phyloP scores from a whole-genome alignment of 768 basidiomycete species.

The Pisolithus tinctorius region DNA sequence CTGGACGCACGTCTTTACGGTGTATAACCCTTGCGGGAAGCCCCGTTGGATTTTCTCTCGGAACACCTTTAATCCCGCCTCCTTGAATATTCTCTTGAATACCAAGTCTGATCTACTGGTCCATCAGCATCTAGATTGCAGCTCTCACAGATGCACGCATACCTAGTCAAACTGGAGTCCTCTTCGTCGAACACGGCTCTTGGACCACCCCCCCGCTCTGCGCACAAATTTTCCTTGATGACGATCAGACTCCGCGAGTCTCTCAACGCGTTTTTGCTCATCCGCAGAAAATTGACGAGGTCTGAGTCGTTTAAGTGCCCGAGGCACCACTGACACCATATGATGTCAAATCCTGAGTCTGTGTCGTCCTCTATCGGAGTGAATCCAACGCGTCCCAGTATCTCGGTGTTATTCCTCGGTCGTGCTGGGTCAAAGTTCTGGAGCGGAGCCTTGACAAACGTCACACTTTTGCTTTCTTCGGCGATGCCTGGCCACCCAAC shows the following conservation, averaged over 20 bases:
- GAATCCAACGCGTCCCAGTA: conserved; percentile 65
- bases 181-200: conserved; percentile 67
- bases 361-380: conserved; percentile 47
- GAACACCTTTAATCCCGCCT: conserved; percentile 67
- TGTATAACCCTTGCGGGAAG: conserved; percentile 73
- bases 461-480: conserved; percentile 60
- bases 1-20: conserved; percentile 72
- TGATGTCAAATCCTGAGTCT: conserved; percentile 72
- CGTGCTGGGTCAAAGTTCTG: conserved; percentile 73
- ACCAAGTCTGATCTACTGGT: conserved; percentile 66
- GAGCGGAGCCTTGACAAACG: conserved; percentile 72
- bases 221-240: conserved; percentile 88
- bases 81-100: conserved; percentile 70
- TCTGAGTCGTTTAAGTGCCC: conserved; percentile 77
- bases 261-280: conserved; percentile 44
- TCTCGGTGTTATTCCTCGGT: conserved; percentile 30
- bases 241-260: conserved; percentile 56
- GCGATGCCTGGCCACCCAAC: conserved; percentile 62
- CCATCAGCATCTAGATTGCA: conserved; percentile 3
- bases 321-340: conserved; percentile 98
- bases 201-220: conserved; percentile 46
- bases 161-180: conserved; percentile 88
- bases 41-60: conserved; percentile 77
- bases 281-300: conserved; percentile 68
- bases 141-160: background rate